A percentile compares a stretch with the other conserved stretches of the same genome.
Conservation (phyloP, 371 early-diverging fungal species). For the Mortierella sp. region DNA sequence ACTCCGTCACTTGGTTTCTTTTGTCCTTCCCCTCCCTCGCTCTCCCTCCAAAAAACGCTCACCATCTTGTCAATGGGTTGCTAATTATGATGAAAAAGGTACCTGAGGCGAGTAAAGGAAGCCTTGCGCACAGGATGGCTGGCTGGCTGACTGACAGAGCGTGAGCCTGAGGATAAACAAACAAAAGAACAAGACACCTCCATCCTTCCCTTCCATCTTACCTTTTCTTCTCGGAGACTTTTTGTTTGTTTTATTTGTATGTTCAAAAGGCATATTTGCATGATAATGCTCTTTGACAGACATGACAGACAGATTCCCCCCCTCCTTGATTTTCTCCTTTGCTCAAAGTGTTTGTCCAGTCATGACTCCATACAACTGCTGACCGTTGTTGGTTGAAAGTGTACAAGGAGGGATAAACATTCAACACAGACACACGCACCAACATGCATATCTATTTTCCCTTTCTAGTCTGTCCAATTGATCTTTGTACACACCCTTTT, state of each 20-base stretch:
- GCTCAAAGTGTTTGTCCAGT: not conserved
- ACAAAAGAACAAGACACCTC: not conserved
- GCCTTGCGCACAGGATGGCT: not conserved
- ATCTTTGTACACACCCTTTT: not conserved
- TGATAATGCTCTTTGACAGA: constrained; percentile 11
- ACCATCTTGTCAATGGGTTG: constrained; percentile 1
- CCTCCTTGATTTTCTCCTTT: not conserved
- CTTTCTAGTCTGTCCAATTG: not conserved
- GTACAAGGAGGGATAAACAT: not conserved
- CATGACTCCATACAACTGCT: not conserved
- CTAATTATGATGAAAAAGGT: not conserved
- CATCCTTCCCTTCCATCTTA: not conserved
- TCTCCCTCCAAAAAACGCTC: constrained; percentile 24
- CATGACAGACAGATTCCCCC: too few species aligned
- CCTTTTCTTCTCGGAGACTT: constrained; percentile 11
- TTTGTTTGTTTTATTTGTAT: constrained; percentile 9
- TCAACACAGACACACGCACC: constrained; percentile 2
- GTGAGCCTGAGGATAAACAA: constrained; percentile 1
- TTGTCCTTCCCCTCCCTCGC: constrained; percentile 19
- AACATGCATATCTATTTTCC: not conserved
- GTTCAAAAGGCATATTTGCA: not conserved
- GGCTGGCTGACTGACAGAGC: not conserved
- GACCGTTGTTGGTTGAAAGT: not conserved
- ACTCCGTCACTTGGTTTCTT: not conserved
- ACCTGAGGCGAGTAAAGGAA: not conserved